Evolutionary conservation across 805 yeast genomes (phyloP).

Genomic region (Martiniozyma abietophila): DNA sequence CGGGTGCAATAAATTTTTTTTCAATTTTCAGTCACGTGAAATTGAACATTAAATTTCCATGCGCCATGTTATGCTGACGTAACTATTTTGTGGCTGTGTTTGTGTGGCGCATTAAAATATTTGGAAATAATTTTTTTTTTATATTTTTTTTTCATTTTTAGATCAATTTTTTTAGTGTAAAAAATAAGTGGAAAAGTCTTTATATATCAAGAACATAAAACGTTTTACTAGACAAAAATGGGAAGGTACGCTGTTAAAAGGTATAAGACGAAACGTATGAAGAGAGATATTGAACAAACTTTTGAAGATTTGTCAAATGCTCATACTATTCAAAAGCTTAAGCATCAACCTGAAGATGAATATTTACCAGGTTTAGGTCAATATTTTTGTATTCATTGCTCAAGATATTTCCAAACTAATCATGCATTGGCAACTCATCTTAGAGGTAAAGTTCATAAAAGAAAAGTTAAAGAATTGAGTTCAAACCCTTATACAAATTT

Average conservation of each 20-base stretch:
- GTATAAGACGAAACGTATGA: conserved; percentile 84
- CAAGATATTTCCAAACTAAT: conserved; percentile 79
- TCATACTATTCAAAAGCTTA: conserved; percentile 53
- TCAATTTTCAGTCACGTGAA: too few species aligned
- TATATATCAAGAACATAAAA: too few species aligned
- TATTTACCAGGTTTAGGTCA: conserved; percentile 91
- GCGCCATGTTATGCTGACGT: too few species aligned
- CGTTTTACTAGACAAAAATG: too few species aligned
- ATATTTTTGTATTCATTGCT: conserved; percentile 89
- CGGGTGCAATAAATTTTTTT: too few species aligned
- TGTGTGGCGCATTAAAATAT: too few species aligned
- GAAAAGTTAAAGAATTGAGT: conserved; percentile 69
- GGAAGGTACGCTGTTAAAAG: conserved; percentile 81
- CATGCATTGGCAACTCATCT: conserved; percentile 63
- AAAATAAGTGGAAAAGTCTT: too few species aligned
- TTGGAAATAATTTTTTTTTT: too few species aligned
- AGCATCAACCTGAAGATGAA: conserved; percentile 84
- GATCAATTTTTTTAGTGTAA: too few species aligned
- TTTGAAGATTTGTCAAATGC: conserved; percentile 61
- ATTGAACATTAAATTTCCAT: too few species aligned
- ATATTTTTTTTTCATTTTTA: too few species aligned
- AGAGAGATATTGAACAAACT: conserved; percentile 76
- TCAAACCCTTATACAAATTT: conserved; percentile 77
- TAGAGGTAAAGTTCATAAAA: conserved; percentile 72
- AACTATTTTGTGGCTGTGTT: too few species aligned